Conservation (phyloP, 306 rosid genomes). For the Myrica gale region DNA sequence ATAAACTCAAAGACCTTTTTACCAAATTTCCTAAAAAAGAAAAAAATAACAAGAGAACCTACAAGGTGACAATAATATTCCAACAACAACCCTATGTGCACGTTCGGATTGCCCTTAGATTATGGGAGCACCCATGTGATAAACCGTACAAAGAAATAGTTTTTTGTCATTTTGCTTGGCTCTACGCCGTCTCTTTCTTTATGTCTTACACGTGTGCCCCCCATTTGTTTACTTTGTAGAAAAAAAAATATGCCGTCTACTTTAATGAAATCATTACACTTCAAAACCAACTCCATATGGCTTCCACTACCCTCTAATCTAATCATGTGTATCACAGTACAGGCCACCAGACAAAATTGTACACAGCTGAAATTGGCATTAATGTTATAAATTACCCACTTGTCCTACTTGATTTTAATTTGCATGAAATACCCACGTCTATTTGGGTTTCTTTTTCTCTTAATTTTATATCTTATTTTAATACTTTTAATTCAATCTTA, state of each 20-base stretch:
- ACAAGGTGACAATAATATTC: constrained; percentile 42
- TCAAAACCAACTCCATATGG: background rate
- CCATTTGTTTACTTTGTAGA: constrained; percentile 1
- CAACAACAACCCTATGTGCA: constrained; percentile 37
- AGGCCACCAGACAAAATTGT: background rate
- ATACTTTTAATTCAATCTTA: too few species aligned
- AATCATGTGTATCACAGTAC: background rate
- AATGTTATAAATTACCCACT: background rate
- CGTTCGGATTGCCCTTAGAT: constrained; percentile 54
- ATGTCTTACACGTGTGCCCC: constrained; percentile 51
- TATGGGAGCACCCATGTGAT: constrained; percentile 64
- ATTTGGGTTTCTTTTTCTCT: too few species aligned
- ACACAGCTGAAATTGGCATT: background rate
- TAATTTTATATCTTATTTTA: too few species aligned
- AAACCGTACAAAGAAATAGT: constrained; percentile 34
- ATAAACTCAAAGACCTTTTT: too few species aligned
- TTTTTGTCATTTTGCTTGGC: constrained; percentile 42
- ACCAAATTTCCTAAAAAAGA: too few species aligned
- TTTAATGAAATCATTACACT: constrained; percentile 37
- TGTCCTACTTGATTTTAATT: background rate
- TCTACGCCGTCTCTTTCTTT: constrained; percentile 22
- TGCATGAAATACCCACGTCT: too few species aligned
- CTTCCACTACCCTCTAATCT: background rate
- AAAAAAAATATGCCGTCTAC: background rate
- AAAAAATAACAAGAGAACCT: background rate